Evolutionary conservation across 768 basidiomycete genomes (phyloP), one percentile per base, ranked within the genome.

Genomic region (Phylloporus sp.): DNA sequence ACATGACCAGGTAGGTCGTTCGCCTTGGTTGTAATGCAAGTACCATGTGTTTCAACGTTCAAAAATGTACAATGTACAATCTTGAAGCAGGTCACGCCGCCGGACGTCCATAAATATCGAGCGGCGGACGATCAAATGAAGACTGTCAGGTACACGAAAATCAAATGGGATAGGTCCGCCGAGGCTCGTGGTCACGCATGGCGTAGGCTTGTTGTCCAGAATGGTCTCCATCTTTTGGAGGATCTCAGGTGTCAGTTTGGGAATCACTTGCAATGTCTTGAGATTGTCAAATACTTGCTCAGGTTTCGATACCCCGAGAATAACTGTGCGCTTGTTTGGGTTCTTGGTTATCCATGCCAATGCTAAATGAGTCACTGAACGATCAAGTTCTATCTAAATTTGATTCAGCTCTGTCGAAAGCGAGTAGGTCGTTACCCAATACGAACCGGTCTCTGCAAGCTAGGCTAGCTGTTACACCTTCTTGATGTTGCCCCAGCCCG

Each of bases 311-410:
- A 75, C 77, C 6, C 79, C 78, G 38, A 79, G 69, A 52, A 79
- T 76, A 45, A 77, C 70, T 15, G 73, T 76, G 49, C 71, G 69
- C 38, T 73, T 76, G 63, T 76, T 76, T n/a, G 75, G 72, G 62
- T 81, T 76, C 54, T 63, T 69, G 9, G 76, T 70, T 6, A 75
- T 66, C 82, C 81, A 84, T 20, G 83, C 82, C 51, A 84, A 70
- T 2, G 83, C 75, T 42, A 84, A 69, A 35, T 74, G 73, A n/a
- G 76, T 69, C 54, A 76, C 71, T 18, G 69, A 75, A 47, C 71
- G 73, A 12, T 70, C 77, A 16, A 84, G 67, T 56, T 75, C 70
- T 70, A 5, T 7, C 51, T 47, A 53, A n/a, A n/a, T n/a, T n/a
- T 6, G 16, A n/a, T 42, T 50, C 40, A 59, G 46, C 27, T 6